These are phyloP conservation scores for Bruguiera parviflora DNA, from an alignment of 345 rosid species.

Conservation along the genomic window DNA sequence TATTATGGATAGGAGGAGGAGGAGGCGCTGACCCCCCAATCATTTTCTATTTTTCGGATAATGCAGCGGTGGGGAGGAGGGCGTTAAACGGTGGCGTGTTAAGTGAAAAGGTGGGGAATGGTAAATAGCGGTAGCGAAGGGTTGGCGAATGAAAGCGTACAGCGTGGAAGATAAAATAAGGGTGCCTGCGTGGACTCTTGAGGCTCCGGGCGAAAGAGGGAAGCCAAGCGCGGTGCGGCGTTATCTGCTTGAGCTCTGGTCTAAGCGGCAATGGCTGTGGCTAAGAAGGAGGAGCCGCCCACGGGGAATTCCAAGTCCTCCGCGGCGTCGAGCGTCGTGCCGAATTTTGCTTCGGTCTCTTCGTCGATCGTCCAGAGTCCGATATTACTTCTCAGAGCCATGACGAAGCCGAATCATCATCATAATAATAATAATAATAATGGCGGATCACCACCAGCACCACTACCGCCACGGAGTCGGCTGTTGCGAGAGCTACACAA, in stretches of 20 bases:
- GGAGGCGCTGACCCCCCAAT: no score
- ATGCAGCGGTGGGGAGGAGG: neutral
- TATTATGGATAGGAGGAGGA: no score
- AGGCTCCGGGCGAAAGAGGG: no score
- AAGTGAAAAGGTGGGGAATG: neutral
- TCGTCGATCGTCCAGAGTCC: constrained; percentile 45
- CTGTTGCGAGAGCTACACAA: constrained; percentile 36
- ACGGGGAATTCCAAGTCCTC: constrained; percentile 19
- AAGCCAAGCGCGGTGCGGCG: no score
- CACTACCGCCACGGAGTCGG: neutral
- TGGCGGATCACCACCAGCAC: constrained; percentile 24
- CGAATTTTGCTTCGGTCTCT: constrained; percentile 37
- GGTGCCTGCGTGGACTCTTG: no score
- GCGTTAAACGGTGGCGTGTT: neutral
- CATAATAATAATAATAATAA: neutral
- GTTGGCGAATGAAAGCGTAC: neutral
- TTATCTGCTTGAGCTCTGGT: no score
- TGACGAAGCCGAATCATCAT: constrained; percentile 12
- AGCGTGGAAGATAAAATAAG: neutral
- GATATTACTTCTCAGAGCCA: constrained; percentile 21
- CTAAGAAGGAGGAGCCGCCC: constrained; percentile 16
- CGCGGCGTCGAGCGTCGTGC: constrained; percentile 1
- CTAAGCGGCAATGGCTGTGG: constrained; percentile 19
- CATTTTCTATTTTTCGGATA: no score
- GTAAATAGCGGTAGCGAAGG: neutral